Base-by-base conservation (phyloP, 257 asterid genomes). In the Solanum appendiculatum region DNA sequence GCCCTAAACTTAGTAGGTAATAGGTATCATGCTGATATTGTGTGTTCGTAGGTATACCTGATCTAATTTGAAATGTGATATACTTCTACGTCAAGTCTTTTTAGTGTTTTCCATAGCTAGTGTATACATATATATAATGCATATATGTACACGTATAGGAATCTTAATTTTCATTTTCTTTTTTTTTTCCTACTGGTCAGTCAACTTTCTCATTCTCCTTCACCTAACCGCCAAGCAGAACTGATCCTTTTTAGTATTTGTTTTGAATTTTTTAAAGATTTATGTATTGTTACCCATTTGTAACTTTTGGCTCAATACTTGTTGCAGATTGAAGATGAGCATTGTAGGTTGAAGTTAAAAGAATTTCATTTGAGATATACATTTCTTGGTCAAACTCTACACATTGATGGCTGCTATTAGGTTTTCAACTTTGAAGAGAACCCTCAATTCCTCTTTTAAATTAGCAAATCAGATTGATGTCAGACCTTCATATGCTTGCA, bases 341-440 rank as follows among this genome's bases (percentile, higher is more conserved):
- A 44, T 7, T 14, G 83, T 40, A 42, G 36, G 36, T 77, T 77
- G 83, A 40, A 77, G 36, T 77, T 75, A n/a, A 42, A n/a, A 40
- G 7, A 44, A 40, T 13, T 77, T 42, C n/a, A 42, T 77, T 77
- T 77, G 83, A 39, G 56, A 39, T 42, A 75, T 75, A 39, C 46
- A 75, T 39, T 75, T 39, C 23, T 42, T 75, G 56, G 83, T 40
- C 37, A n/a, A n/a, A 77, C 83, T 77, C 60, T 77, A 77, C 11
- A 3, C 23, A 25, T 25, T 77, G 63, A 90, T 87, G 91, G 88
- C 88, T 60, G 87, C 90, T 27, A 48, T 77, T 83, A 87, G 78
- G 39, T 83, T 86, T 83, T 83, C 89, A 42, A 15, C 84, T 84
- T 75, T 85, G 66, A 13, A 13, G 31, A 48, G 86, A 39, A 86